These are phyloP conservation scores for Alternaria triticimaculans DNA, from an alignment of 2,329 filamentous ascomycete genomes.

Conservation along the genomic window DNA sequence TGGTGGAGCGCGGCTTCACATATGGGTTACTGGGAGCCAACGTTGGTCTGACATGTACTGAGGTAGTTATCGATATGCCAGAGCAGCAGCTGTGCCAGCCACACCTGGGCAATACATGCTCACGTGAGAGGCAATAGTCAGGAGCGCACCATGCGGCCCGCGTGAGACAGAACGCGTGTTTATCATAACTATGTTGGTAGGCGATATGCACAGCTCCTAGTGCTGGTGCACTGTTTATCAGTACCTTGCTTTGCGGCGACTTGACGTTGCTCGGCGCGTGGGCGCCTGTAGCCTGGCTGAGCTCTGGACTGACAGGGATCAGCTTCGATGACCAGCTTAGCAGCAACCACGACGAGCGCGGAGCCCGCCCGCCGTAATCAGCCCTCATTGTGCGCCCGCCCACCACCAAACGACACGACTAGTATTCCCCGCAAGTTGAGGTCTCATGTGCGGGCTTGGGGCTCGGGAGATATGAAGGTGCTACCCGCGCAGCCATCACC, in stretches of 20 bases:
- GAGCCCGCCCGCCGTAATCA: constrained; percentile 4
- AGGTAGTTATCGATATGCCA: not conserved
- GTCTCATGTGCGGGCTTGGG: constrained; percentile 13
- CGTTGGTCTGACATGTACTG: not conserved
- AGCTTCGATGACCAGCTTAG: constrained; percentile 22
- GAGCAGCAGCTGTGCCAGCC: constrained; percentile 9
- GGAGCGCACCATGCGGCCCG: constrained; percentile 18
- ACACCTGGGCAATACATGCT: not conserved
- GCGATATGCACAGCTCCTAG: constrained; percentile 2
- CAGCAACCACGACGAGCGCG: constrained; percentile 9
- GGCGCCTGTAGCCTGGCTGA: not conserved
- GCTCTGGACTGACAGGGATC: not conserved
- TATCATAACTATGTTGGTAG: constrained; percentile 9
- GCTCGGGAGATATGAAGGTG: constrained; percentile 39
- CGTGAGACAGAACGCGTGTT: constrained; percentile 24
- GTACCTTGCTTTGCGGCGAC: constrained; percentile 1
- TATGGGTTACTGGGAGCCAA: not conserved
- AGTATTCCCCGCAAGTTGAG: not conserved
- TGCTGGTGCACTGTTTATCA: constrained; percentile 16
- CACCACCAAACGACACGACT: not conserved
- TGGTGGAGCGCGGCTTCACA: not conserved
- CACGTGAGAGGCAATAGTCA: constrained; percentile 28
- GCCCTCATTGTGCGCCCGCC: constrained; percentile 1
- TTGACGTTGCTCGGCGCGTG: constrained; percentile 11
- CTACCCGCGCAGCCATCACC: constrained; percentile 25